Evolutionary conservation across 1,284 basidiomycete species (phyloP).

Genomic region (Tilletia indica): DNA sequence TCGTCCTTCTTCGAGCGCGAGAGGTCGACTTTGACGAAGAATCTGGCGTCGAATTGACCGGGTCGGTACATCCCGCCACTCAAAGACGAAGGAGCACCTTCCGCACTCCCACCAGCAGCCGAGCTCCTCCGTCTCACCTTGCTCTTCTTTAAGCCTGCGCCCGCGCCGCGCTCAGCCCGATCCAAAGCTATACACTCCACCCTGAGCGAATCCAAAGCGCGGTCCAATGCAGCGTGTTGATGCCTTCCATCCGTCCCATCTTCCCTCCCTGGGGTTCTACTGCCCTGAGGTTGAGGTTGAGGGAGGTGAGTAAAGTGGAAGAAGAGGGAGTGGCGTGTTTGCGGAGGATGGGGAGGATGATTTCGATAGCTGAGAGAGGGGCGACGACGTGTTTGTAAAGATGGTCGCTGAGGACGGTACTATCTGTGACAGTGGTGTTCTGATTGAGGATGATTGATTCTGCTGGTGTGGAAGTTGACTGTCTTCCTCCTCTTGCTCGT

Average conservation of each 20-base stretch:
- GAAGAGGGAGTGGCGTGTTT: slow-evolving; percentile 27
- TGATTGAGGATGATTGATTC: slow-evolving; percentile 1
- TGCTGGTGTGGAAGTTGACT: slow-evolving; percentile 16
- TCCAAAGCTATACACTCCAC: background rate
- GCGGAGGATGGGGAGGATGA: slow-evolving; percentile 34
- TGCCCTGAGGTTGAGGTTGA: background rate
- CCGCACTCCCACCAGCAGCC: background rate
- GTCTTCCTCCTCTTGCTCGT: background rate
- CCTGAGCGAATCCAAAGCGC: slow-evolving; percentile 1
- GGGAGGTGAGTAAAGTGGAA: background rate
- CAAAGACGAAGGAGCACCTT: too few relatives aligned
- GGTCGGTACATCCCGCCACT: background rate
- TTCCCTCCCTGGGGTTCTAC: background rate
- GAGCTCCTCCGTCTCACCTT: background rate
- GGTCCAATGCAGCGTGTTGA: background rate
- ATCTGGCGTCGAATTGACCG: slow-evolving; percentile 11
- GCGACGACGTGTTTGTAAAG: slow-evolving; percentile 41
- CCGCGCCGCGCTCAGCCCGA: background rate
- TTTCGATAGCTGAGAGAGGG: slow-evolving; percentile 37
- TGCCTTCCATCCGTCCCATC: background rate
- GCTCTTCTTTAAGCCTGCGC: background rate
- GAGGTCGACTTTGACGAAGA: background rate
- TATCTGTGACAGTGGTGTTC: slow-evolving; percentile 17
- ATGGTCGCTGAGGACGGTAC: slow-evolving; percentile 25
- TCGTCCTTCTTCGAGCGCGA: background rate